Base-by-base conservation (phyloP, 2,329 filamentous ascomycete species). In the Hymenoscyphus fructigenus region DNA sequence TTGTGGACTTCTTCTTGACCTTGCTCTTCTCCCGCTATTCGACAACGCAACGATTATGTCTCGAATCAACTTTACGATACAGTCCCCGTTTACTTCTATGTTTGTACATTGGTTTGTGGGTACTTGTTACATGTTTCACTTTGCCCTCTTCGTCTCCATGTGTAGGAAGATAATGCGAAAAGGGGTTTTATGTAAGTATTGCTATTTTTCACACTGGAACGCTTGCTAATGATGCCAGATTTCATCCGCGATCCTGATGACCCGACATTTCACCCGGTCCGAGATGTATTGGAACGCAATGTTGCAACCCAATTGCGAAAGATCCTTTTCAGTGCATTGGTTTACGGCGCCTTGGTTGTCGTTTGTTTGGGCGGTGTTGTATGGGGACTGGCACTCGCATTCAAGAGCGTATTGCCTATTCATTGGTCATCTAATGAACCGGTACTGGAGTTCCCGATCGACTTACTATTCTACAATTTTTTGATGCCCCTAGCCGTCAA, bases 41-140 rank as follows among this genome's bases (percentile, higher is more conserved):
- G 90, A 92, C 68, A 83, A 88, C 67, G 89, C 92, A 0, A 93
- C 91, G 0, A 78, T 97, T 60, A 84, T 85, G 68, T 92, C 91
- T 7, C 87, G 95, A 26, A 80, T 96, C 60, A 80, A 87, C 3
- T 99, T 97, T 73, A 92, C 92, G 1, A 81, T 86, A 62, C 83
- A 87, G 66, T 92, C 90, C 66, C 95, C 95, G 0, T 84, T 94
- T 70, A 97, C 93, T 0, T 97, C 94, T 15, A 87, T 96, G 15
- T 99, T 99, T 76, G 91, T 98, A 61, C 95, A 99, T 77, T 99
- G 95, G 95, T 99, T 99, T 75, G 90, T 97, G 64, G 95, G 95
- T 59, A 99, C 95, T 3, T 96, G 93, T 68, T 99, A 99, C 78
- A 99, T 99, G 96, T 99, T 99, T 79, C 95, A 99, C 76, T 99